A percentile compares a stretch with the other conserved stretches of the same genome.
Conservation (phyloP, 2,329 filamentous ascomycete species). For the Paracoccidioides brasiliensis region DNA sequence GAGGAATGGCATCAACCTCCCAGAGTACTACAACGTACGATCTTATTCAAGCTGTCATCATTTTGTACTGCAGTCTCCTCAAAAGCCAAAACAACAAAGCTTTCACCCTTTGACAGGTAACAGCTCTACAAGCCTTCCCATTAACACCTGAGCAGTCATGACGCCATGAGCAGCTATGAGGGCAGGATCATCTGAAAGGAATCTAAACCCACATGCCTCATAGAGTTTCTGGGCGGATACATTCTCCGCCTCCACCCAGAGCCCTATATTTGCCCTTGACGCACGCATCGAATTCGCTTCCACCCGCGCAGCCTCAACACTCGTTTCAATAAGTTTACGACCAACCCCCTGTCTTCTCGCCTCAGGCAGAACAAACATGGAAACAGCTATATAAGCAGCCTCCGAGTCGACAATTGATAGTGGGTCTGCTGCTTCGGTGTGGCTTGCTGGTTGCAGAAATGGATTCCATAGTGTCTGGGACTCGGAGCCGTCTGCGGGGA, state of each 20-base stretch:
- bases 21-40: too few relatives aligned
- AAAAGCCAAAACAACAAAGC: too few relatives aligned
- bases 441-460: conserved; percentile 1
- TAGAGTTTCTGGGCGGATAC: conserved; percentile 12
- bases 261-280: conserved; percentile 10
- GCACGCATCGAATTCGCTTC: conserved; percentile 7
- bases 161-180: neutral
- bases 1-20: too few relatives aligned
- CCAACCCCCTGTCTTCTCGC: conserved; percentile 13
- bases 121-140: conserved; percentile 3
- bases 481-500: conserved; percentile 5
- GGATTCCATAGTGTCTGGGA: conserved; percentile 5
- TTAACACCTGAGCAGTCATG: neutral
- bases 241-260: conserved; percentile 12
- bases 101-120: too few relatives aligned
- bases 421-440: neutral
- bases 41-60: too few relatives aligned
- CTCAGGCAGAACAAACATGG: conserved; percentile 18
- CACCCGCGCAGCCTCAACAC: conserved; percentile 5
- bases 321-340: conserved; percentile 12
- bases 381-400: conserved; percentile 15
- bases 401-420: conserved; percentile 8
- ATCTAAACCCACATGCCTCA: conserved; percentile 14
- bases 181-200: neutral
- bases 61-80: too few relatives aligned